Percentiles rank a stretch among this genome's conserved stretches.
These are phyloP conservation scores for Candolleomyces efflorescens DNA, from an alignment of 768 basidiomycete species.

Conservation along the genomic window DNA sequence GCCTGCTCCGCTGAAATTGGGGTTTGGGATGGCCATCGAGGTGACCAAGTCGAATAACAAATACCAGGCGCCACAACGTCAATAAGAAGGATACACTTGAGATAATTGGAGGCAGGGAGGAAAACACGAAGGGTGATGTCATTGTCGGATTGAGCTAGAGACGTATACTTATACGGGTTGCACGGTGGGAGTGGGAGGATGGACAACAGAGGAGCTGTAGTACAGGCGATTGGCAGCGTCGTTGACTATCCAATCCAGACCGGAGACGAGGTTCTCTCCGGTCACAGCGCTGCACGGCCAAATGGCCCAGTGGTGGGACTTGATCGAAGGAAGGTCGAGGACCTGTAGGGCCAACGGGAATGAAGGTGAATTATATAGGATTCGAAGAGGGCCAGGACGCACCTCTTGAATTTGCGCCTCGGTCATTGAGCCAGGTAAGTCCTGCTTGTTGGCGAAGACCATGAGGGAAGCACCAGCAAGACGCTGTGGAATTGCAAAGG, in stretches of 20 bases:
- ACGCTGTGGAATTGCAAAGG: conserved; percentile 46
- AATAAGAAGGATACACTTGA: too few species aligned
- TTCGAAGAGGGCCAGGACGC: conserved; percentile 27
- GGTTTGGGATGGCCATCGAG: neutral
- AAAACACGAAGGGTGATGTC: too few species aligned
- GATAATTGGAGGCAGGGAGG: too few species aligned
- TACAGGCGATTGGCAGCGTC: conserved; percentile 88
- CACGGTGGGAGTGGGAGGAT: neutral
- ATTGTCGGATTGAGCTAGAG: too few species aligned
- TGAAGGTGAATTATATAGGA: conserved; percentile 5
- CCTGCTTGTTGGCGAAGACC: conserved; percentile 98
- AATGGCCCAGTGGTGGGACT: conserved; percentile 87
- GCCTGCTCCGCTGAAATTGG: neutral
- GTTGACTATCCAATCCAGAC: conserved; percentile 88
- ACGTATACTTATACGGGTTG: too few species aligned
- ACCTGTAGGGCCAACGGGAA: conserved; percentile 41
- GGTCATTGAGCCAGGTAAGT: conserved; percentile 83
- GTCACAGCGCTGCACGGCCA: conserved; percentile 91
- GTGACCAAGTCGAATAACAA: neutral
- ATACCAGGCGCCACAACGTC: too few species aligned
- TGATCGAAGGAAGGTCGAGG: conserved; percentile 77
- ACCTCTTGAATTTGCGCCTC: conserved; percentile 81
- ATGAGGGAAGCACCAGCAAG: conserved; percentile 93
- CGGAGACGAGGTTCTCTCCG: conserved; percentile 77
- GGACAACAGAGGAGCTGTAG: conserved; percentile 51